Base-by-base conservation (phyloP, 2,329 filamentous ascomycete species). In the Aureobasidium sp. region DNA sequence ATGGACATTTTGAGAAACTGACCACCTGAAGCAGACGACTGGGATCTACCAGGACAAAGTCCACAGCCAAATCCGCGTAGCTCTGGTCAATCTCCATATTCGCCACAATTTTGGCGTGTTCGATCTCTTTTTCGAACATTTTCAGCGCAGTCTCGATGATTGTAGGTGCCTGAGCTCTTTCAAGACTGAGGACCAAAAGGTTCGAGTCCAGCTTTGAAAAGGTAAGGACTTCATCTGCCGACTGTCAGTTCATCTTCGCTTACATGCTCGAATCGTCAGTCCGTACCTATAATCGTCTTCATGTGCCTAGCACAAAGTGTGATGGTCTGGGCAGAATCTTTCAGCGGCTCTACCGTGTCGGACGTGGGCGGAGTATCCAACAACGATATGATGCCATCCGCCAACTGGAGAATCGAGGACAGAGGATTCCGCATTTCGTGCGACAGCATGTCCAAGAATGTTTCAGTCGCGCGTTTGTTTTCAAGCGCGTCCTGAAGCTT, bases 341-440 rank as follows among this genome's bases (percentile, higher is more conserved):
- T 17, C 15, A 65, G 25, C 6, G 62, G 45, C 9, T 57, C 55
- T 5, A 39, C n/a, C 1, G 55, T 59, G 5, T 64, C 64, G 17
- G 53, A 17, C 25, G 37, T 25, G 5, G 22, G 22, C 3, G 31
- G 14, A 15, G 11, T 15, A 2, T 37, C 36, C 9, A 77, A 65
- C 0, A 70, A 71, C 17, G 66, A 70, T 7, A 72, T 67, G 36
- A 79, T 77, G 5, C 71, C 71, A 49, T 79, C 77, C 5, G 76
- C 76, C 36, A 74, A 74, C 22, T 77, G 74, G 0, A 77, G 72
- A 31, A 79, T 77, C 1, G 22, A 29, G 1, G 22, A 72, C 1
- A 78, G 66, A 0, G 77, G 77, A 60, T 78, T 78, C 6, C 77
- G 70, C 67, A 76, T 76, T 61, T 78, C 76, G 64, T 78, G 75